Evolutionary conservation across 768 basidiomycete species (phyloP).

Genomic region (Suillus plorans): DNA sequence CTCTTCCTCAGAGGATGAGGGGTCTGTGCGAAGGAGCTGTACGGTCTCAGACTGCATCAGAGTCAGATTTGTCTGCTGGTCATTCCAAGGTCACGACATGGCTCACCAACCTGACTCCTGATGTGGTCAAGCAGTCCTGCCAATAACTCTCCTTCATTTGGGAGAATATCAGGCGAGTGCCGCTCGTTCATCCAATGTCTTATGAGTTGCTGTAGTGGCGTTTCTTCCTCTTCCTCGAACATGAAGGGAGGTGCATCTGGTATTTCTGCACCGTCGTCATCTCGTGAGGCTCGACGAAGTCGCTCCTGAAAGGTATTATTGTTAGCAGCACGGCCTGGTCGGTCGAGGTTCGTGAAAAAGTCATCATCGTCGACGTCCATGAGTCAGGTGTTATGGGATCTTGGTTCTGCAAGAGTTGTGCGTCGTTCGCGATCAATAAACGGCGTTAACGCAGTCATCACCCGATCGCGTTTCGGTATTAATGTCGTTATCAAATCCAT

Average conservation of each 20-base stretch:
- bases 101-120: slow-evolving; percentile 68
- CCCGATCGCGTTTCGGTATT: slow-evolving; percentile 2
- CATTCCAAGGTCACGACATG: background rate
- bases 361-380: slow-evolving; percentile 27
- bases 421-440: background rate
- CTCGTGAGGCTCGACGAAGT: slow-evolving; percentile 33
- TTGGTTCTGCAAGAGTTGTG: slow-evolving; percentile 1
- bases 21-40: slow-evolving; percentile 74
- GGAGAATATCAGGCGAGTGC: slow-evolving; percentile 76
- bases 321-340: background rate
- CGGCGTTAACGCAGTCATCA: slow-evolving; percentile 6
- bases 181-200: slow-evolving; percentile 88
- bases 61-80: background rate
- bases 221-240: slow-evolving; percentile 44
- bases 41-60: slow-evolving; percentile 69
- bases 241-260: slow-evolving; percentile 25
- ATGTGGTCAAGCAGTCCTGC: slow-evolving; percentile 71
- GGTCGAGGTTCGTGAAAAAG: slow-evolving; percentile 29
- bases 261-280: slow-evolving; percentile 33
- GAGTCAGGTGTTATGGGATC: background rate
- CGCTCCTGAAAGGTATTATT: slow-evolving; percentile 33
- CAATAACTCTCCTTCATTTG: slow-evolving; percentile 69
- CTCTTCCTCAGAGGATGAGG: slow-evolving; percentile 86
- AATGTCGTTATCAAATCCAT: background rate
- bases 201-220: slow-evolving; percentile 67